These are phyloP conservation scores for Rhazya stricta DNA, from an alignment of 257 asterid genomes.

Conservation along the genomic window DNA sequence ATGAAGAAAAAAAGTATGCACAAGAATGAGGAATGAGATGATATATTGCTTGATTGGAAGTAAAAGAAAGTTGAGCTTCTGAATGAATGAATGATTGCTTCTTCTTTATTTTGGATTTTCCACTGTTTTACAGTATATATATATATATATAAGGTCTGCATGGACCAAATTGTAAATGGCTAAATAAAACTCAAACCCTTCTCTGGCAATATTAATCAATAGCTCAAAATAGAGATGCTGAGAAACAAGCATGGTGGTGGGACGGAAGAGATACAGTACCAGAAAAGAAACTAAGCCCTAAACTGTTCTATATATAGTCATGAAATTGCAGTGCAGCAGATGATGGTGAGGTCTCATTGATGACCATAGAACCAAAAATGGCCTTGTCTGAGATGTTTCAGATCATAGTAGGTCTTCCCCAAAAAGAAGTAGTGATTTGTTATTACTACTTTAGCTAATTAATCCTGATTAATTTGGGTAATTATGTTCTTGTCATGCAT, in stretches of 20 bases:
- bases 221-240: no score
- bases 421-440: neutral
- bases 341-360: neutral
- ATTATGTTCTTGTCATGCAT: neutral
- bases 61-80: constrained; percentile 14
- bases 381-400: neutral
- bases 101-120: no score
- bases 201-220: no score
- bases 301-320: neutral
- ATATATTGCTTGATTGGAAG: constrained; percentile 12
- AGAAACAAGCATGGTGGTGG: no score
- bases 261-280: neutral
- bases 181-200: neutral
- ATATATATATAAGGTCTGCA: neutral
- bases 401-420: constrained; percentile 8
- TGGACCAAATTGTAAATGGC: neutral
- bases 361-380: neutral
- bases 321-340: neutral
- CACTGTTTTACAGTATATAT: neutral
- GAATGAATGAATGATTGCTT: constrained; percentile 33
- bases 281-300: neutral
- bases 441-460: neutral
- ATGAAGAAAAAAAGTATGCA: neutral
- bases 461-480: neutral
- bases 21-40: constrained; percentile 7